These are phyloP conservation scores for Artomyces pyxidatus DNA, from an alignment of 768 basidiomycete genomes.

Conservation along the genomic window DNA sequence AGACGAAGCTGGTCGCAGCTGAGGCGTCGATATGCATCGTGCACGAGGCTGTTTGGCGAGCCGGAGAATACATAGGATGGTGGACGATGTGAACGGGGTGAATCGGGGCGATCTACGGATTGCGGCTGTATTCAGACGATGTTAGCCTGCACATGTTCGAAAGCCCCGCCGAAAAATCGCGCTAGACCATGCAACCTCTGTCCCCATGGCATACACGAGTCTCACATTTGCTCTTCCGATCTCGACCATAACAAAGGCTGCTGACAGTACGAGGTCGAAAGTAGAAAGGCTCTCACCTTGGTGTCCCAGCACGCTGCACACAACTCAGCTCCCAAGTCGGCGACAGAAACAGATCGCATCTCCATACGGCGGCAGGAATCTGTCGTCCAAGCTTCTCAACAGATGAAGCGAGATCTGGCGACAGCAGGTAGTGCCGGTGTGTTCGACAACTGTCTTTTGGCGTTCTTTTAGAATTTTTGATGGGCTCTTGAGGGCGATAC, in stretches of 20 bases:
- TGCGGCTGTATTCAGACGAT: too few species aligned
- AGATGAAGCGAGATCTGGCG: too few species aligned
- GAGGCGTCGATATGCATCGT: slow-evolving; percentile 62
- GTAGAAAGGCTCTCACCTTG: background rate
- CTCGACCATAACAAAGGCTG: background rate
- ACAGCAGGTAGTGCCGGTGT: too few species aligned
- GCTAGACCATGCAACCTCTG: too few species aligned
- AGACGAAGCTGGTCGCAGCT: slow-evolving; percentile 61
- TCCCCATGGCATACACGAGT: background rate
- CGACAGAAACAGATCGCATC: background rate
- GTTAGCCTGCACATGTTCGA: too few species aligned
- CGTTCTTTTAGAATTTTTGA: too few species aligned
- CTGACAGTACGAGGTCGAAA: background rate
- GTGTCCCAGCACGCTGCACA: slow-evolving; percentile 1
- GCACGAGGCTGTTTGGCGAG: slow-evolving; percentile 35
- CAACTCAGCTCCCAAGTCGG: background rate
- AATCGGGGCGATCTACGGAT: too few species aligned
- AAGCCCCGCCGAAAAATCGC: too few species aligned
- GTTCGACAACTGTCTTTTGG: too few species aligned
- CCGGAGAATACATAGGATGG: slow-evolving; percentile 6
- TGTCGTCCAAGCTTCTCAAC: too few species aligned
- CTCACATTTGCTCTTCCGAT: background rate
- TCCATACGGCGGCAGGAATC: background rate
- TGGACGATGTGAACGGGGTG: too few species aligned
- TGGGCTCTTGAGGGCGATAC: too few species aligned